Base-by-base conservation (phyloP, 2,329 filamentous ascomycete genomes). In the Beauveria bassiana region DNA sequence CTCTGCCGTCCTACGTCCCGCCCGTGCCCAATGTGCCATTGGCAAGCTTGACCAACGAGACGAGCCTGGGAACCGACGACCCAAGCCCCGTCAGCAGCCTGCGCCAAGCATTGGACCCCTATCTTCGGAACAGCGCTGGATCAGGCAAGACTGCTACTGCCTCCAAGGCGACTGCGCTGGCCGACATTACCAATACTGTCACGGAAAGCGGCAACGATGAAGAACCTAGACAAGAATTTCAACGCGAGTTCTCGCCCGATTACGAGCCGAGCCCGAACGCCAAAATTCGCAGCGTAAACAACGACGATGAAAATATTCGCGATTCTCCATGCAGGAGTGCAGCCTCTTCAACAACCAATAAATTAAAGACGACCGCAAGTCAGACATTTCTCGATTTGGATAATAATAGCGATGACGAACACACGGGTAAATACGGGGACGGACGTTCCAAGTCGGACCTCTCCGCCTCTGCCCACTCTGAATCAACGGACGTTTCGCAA, bases 101-200 rank as follows among this genome's bases (percentile, higher is more conserved):
- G 66, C 85, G 90, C 63, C 85, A 90, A 74, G 89, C 90, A 58
- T 96, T 96, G 91, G 89, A 88, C 74, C 91, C 90, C 7, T 97
- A 91, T 71, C 76, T 96, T 22, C 76, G 74, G 59, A 70, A 68
- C 38, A 74, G 70, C 59, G 69, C 70, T 2, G 69, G 49, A 55
- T 46, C 63, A 40, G 50, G 43, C 64, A 22, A 52, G 64, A 40
- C 69, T 61, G 50, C 65, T 31, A 68, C 67, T 61, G 66, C 67
- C 50, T 65, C 68, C 51, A 70, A 69, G 26, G 63, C 70, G 24
- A 67, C 67, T 3, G 64, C 68, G 16, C 62, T 69, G 26, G 61
- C 66, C 6, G 69, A 72, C 53, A 66, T 69, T 20, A 70, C 69
- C 24, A 70, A 69, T 43, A 62, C 64, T 10, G 49, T 60, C 7